Evolutionary conservation across 208 protist genomes (phyloP).

Genomic region (Leptomonas pyrrhocoris): DNA sequence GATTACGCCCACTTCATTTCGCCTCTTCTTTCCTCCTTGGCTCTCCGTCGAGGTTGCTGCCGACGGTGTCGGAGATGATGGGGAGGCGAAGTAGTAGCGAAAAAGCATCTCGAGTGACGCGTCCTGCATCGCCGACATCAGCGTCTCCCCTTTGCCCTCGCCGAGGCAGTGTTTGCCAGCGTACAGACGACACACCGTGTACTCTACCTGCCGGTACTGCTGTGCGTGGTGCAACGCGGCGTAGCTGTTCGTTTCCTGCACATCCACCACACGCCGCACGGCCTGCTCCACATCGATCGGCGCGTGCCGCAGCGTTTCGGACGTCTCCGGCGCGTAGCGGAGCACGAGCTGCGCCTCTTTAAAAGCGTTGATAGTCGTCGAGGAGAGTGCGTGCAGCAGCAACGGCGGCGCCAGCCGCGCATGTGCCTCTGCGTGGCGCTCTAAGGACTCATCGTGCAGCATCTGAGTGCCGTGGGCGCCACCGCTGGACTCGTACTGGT

Average conservation of each 20-base stretch:
- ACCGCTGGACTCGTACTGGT: slow-evolving; percentile 81
- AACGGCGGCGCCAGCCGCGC: slow-evolving; percentile 55
- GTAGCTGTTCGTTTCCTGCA: slow-evolving; percentile 89
- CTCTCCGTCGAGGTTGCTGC: neutral
- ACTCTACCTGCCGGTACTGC: slow-evolving; percentile 85
- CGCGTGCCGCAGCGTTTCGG: slow-evolving; percentile 38
- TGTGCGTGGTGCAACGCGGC: slow-evolving; percentile 64
- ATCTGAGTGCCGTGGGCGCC: slow-evolving; percentile 77
- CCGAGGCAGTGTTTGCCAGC: slow-evolving; percentile 73
- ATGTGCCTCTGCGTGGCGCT: slow-evolving; percentile 40
- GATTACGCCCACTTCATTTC: too few species aligned
- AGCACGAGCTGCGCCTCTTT: slow-evolving; percentile 90
- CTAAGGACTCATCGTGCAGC: slow-evolving; percentile 66
- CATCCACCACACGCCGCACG: slow-evolving; percentile 73
- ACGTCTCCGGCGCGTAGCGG: slow-evolving; percentile 72
- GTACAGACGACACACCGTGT: slow-evolving; percentile 82
- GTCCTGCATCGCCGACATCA: slow-evolving; percentile 87
- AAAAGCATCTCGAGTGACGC: slow-evolving; percentile 73
- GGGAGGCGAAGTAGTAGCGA: slow-evolving; percentile 76
- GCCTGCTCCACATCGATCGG: slow-evolving; percentile 88
- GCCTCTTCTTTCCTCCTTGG: too few species aligned
- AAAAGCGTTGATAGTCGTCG: slow-evolving; percentile 60
- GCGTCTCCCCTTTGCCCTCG: slow-evolving; percentile 83
- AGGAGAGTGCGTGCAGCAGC: slow-evolving; percentile 63
- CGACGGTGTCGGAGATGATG: neutral